Evolutionary conservation across 2,329 filamentous ascomycete genomes (phyloP).

Genomic region (Colletotrichum limetticola): DNA sequence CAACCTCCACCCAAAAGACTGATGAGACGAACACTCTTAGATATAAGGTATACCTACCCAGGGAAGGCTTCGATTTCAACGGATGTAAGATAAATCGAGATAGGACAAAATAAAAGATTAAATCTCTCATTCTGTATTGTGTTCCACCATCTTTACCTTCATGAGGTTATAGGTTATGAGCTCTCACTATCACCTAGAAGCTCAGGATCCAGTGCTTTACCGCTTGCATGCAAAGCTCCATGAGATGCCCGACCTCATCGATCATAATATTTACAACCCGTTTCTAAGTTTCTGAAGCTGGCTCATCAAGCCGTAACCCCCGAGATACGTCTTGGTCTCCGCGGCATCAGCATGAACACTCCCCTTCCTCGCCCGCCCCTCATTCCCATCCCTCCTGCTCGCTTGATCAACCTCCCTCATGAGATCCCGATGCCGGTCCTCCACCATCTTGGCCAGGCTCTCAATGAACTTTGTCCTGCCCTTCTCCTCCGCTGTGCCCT

Average conservation of each 20-base stretch:
- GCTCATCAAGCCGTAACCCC: constrained; percentile 70
- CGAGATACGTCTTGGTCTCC: constrained; percentile 56
- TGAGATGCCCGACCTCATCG: neutral
- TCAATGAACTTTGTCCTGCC: constrained; percentile 86
- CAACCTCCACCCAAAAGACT: neutral
- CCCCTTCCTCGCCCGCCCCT: constrained; percentile 48
- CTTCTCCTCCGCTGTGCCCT: constrained; percentile 94
- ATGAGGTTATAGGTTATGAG: neutral
- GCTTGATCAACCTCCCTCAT: constrained; percentile 62
- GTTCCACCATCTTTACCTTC: neutral
- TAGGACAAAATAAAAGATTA: neutral
- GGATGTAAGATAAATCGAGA: neutral
- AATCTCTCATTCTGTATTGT: neutral
- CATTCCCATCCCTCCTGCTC: constrained; percentile 47
- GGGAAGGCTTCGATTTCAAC: no score
- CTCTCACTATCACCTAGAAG: neutral
- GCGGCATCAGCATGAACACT: constrained; percentile 43
- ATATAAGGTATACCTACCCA: neutral
- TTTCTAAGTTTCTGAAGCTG: constrained; percentile 70
- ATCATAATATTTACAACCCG: constrained; percentile 52
- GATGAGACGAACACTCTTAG: neutral
- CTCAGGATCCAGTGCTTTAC: neutral
- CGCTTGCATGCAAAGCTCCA: neutral
- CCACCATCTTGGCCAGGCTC: constrained; percentile 80
- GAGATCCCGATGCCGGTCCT: constrained; percentile 73